Percentiles rank a stretch among this genome's conserved stretches.
These are phyloP conservation scores for Ambispora gerdemannii DNA, from an alignment of 192 early-diverging fungal species.

Conservation along the genomic window DNA sequence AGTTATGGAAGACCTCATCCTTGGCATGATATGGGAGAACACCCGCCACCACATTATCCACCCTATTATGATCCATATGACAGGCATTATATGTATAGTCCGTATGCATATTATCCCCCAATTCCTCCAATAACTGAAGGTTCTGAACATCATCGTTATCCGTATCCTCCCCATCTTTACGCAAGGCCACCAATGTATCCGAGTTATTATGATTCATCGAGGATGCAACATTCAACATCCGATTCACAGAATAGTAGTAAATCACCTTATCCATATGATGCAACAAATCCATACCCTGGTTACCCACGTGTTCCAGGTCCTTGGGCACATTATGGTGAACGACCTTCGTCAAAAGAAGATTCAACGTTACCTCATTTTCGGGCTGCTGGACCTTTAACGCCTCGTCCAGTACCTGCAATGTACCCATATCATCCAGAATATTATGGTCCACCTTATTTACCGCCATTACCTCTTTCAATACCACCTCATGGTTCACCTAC, in stretches of 20 bases:
- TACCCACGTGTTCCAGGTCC: neutral
- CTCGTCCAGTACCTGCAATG: neutral
- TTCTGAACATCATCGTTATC: neutral
- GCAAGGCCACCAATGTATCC: neutral
- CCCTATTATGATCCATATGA: conserved; percentile 17
- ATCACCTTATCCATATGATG: conserved; percentile 17
- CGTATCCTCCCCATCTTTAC: neutral
- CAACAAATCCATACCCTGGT: conserved; percentile 12
- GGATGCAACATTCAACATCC: conserved; percentile 1
- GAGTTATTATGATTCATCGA: neutral
- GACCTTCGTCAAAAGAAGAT: conserved; percentile 1
- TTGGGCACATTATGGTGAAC: conserved; percentile 16
- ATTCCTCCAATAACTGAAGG: neutral
- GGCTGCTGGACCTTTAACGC: neutral
- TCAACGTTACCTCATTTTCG: conserved; percentile 5
- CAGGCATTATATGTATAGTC: neutral
- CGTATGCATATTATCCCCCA: neutral
- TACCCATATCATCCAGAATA: neutral
- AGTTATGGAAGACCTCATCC: neutral
- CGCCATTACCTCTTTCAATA: too few species aligned
- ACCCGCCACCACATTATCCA: conserved; percentile 1
- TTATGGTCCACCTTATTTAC: conserved; percentile 3
- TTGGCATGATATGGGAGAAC: neutral
- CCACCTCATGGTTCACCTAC: neutral
- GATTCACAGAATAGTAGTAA: neutral